Evolutionary conservation across 2,329 filamentous ascomycete genomes (phyloP), one percentile per base, ranked within the genome.

Genomic region (Annulohypoxylon truncatum): DNA sequence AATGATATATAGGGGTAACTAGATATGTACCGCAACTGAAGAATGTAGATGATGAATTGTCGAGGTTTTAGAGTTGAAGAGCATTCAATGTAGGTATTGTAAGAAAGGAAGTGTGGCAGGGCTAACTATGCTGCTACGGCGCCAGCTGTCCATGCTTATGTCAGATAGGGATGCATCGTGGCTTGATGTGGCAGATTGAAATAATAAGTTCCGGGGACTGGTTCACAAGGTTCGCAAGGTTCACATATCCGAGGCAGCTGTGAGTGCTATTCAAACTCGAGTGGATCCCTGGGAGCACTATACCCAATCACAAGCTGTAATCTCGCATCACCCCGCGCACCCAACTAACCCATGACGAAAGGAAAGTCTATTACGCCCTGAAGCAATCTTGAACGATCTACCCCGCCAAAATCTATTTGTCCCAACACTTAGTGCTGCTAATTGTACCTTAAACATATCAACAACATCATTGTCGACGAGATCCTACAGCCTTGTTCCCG

Each of bases 351-450:
- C 47, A 66, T 70, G 64, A 68, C 61, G 65, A 59, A 66, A 60
- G 42, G 64, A 59, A 66, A 62, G 48, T 65, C 26, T 48, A 26
- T 38, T 13, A 46, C 42, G 26, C 18, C n/a, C 33, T 38, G 13
- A 38, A 38, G n/a, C n/a, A 18, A 18, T 38, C 35, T 15, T 15
- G 20, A 56, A 18, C 28, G 18, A 61, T 35, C 51, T 67, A 66
- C 67, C 67, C 63, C 67, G 60, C 68, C 66, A 63, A 69, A 67
- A 53, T 48, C 60, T 61, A 61, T 59, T 67, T 58, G 52, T 61
- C 46, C 52, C 55, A 46, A 56, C 46, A n/a, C 40, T 44, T 51
- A 35, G 13, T 35, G 35, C 38, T 31, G 46, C 15, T 47, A 48
- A 28, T 57, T 22, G 29, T 29, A 33, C 31, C 47, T 28, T 40